phyloP scores from a whole-genome alignment of 441 rosid species.

The Pelargonium fulgidum region DNA sequence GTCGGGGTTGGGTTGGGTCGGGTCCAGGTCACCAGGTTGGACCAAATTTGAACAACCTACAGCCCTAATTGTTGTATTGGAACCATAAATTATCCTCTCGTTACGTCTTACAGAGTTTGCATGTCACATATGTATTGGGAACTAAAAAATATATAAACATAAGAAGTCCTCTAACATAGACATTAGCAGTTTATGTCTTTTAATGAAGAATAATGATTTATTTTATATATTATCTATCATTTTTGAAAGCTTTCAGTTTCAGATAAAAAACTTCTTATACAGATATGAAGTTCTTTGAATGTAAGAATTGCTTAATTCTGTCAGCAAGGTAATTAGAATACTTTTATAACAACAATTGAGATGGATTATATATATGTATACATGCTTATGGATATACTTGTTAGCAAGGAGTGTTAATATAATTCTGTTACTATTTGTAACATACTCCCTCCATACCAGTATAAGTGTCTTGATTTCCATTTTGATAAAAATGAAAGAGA shows the following conservation, averaged over 20 bases:
- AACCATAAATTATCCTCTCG: neutral
- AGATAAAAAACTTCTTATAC: neutral
- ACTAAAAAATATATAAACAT: neutral
- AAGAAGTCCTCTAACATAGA: neutral
- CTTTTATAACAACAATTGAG: neutral
- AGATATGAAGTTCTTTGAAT: neutral
- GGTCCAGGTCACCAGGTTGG: too few species aligned
- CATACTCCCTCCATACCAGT: neutral
- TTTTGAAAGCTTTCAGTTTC: neutral
- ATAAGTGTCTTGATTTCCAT: too few species aligned
- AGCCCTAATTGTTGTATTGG: neutral
- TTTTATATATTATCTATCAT: neutral
- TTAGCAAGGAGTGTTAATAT: neutral
- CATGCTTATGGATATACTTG: neutral
- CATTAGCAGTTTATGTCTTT: neutral
- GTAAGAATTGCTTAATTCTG: neutral
- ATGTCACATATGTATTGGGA: neutral
- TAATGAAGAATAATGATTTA: neutral
- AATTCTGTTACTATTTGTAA: neutral
- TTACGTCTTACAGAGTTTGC: neutral
- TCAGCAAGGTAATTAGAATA: constrained; percentile 7
- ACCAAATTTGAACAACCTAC: too few species aligned
- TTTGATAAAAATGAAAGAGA: too few species aligned
- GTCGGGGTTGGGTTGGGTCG: too few species aligned
- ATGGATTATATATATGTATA: neutral